phyloP scores from a whole-genome alignment of 805 yeast species.

The Grigorovia yakushimaensis region DNA sequence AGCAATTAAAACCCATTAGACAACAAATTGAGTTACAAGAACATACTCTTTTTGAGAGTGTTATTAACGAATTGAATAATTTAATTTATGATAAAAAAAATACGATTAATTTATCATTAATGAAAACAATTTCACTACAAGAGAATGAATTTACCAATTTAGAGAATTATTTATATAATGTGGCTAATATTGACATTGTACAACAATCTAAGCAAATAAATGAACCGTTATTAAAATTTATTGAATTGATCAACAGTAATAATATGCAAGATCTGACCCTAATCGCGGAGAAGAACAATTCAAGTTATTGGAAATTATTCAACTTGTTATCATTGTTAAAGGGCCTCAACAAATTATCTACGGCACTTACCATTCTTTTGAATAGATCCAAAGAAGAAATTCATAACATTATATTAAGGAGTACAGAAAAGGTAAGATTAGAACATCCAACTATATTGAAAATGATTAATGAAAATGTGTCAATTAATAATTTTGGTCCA shows the following conservation, averaged over 20 bases:
- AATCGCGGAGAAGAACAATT: constrained; percentile 3
- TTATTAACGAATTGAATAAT: constrained; percentile 67
- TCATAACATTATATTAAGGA: constrained; percentile 49
- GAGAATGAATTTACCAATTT: constrained; percentile 32
- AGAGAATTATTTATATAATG: constrained; percentile 45
- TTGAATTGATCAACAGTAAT: neutral
- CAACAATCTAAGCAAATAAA: constrained; percentile 39
- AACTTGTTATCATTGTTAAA: constrained; percentile 48
- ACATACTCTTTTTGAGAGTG: constrained; percentile 53
- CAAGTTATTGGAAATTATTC: constrained; percentile 30
- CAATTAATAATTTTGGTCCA: constrained; percentile 26
- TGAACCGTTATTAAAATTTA: constrained; percentile 29
- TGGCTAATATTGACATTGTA: constrained; percentile 47
- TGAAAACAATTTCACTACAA: constrained; percentile 13
- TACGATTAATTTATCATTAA: constrained; percentile 6
- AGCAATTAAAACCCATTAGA: constrained; percentile 42
- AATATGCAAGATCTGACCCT: constrained; percentile 1
- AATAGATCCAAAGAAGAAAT: constrained; percentile 53
- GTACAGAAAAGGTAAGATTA: constrained; percentile 54
- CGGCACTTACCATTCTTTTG: constrained; percentile 43
- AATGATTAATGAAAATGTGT: constrained; percentile 14
- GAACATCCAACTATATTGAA: constrained; percentile 40
- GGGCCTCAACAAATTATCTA: constrained; percentile 51
- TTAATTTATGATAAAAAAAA: constrained; percentile 51
- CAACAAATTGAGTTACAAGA: constrained; percentile 47